Evolutionary conservation across 2,329 filamentous ascomycete species (phyloP).

Genomic region (Arthroderma sp.): DNA sequence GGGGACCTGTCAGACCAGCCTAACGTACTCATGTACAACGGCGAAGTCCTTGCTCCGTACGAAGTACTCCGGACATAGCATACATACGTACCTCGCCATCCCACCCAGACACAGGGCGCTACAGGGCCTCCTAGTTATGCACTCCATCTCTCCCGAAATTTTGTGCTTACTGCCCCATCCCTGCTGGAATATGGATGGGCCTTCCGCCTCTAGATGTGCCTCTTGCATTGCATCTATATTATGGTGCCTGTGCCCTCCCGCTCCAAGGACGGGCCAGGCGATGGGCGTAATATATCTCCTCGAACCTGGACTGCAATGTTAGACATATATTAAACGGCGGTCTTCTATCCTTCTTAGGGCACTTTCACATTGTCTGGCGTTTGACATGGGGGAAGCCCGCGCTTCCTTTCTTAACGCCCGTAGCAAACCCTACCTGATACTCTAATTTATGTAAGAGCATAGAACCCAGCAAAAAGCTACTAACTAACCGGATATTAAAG

Average conservation of each 20-base stretch:
- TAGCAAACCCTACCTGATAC: background rate
- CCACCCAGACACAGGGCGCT: background rate
- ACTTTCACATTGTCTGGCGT: background rate
- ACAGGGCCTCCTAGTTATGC: background rate
- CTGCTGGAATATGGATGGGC: background rate
- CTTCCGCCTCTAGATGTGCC: background rate
- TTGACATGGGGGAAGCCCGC: background rate
- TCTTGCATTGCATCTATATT: background rate
- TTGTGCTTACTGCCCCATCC: background rate
- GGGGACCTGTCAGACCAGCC: conserved; percentile 2
- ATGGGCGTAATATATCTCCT: background rate
- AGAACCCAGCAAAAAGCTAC: background rate
- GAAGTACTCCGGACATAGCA: background rate
- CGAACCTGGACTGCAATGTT: background rate
- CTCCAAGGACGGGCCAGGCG: background rate
- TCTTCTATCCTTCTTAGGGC: background rate
- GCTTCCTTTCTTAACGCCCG: background rate
- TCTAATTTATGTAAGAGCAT: background rate
- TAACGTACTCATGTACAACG: background rate
- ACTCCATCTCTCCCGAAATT: background rate
- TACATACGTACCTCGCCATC: background rate
- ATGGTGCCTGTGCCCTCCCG: background rate
- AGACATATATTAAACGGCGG: background rate
- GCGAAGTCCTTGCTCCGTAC: background rate
- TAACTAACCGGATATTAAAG: background rate